Percentiles rank a stretch among this genome's conserved stretches.
These are phyloP conservation scores for Paramecium biaurelia DNA, from an alignment of 73 alveolate species.

Conservation along the genomic window DNA sequence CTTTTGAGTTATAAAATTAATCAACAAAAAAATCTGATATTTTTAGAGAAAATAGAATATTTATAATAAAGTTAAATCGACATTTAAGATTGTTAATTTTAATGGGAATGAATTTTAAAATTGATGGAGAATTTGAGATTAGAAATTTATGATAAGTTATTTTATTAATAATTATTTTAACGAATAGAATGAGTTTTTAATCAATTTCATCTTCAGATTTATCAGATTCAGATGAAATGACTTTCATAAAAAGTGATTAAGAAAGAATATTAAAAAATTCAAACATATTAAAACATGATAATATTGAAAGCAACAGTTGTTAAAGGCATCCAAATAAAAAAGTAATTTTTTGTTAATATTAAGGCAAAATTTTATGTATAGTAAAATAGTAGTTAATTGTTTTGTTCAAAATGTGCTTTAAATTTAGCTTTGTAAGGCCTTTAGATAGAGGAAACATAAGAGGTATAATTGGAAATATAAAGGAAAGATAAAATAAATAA, in stretches of 20 bases:
- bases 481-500: neutral
- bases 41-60: neutral
- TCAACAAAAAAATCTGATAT: neutral
- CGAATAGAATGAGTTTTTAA: neutral
- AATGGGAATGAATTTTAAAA: neutral
- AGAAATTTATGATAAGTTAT: neutral
- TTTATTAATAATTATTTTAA: neutral
- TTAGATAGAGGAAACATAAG: conserved; percentile 34
- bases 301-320: neutral
- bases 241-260: neutral
- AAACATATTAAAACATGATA: conserved; percentile 2
- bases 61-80: no score
- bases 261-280: conserved; percentile 4
- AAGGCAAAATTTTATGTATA: conserved; percentile 32
- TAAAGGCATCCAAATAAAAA: conserved; percentile 9
- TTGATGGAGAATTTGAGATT: neutral
- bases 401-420: conserved; percentile 48
- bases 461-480: neutral
- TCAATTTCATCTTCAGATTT: conserved; percentile 19
- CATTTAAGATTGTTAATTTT: no score
- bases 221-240: conserved; percentile 14
- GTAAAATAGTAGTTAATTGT: neutral
- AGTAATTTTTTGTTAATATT: neutral
- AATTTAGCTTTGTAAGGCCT: conserved; percentile 33
- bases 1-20: no score